Base-by-base conservation (phyloP, 805 yeast genomes). In the Kuraishia molischiana region DNA sequence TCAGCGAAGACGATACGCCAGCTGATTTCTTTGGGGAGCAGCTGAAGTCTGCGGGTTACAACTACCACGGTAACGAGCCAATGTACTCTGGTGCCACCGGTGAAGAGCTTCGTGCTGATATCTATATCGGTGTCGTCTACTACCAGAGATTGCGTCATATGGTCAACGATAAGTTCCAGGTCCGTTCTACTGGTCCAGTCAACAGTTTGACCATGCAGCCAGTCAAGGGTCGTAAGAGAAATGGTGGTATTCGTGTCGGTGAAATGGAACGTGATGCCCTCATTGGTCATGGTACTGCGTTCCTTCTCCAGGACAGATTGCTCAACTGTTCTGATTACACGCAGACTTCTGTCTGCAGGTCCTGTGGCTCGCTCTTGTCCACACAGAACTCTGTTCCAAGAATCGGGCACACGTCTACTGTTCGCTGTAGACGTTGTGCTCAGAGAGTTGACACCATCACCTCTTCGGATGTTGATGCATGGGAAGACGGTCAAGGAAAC, bases 231-330 rank as follows among this genome's bases (percentile, higher is more conserved):
- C 82, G 98, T 68, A 92, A 92, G 79, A 79, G 97, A 67, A 79
- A 83, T 47, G 98, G 98, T 65, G 98, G 98, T 82, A 92, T 92
- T 50, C 94, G 98, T 73, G 95, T 92, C 29, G 98, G 98, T 61
- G 98, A 92, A 63, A 92, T 92, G 98, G 98, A 92, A 66, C 84
- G 98, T 67, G 98, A 92, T 73, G 98, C 98, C 2, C 69, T 92
- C 52, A 87, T 92, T 60, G 98, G 97, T 42, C 98, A 92, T 56
- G 98, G 98, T 63, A 83, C 98, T 5, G 87, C 98, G 1, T 92
- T 75, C 77, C 65, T 92, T 51, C 67, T 92, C 49, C 97, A 90
- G 62, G 98, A 92, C 59, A 79, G 98, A 64, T 69, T 92, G 54
- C 71, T 92, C 57, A 92, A 92, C 64, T 87, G 95, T 56, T 84